These are phyloP conservation scores for Paracoccidioides lutzii DNA, from an alignment of 2,329 filamentous ascomycete genomes.

Conservation along the genomic window DNA sequence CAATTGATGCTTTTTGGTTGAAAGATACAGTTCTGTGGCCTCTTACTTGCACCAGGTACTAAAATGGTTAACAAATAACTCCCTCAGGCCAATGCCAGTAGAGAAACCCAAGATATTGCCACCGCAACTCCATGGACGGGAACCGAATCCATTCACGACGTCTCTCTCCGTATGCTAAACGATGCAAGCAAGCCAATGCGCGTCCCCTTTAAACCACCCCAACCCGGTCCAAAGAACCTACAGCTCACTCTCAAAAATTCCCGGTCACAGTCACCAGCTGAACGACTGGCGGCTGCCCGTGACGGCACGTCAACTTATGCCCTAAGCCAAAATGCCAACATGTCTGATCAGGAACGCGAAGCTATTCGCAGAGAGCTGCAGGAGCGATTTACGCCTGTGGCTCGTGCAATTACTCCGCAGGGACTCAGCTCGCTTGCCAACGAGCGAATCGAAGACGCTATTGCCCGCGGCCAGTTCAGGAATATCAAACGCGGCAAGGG, in stretches of 20 bases:
- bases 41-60: too few species aligned
- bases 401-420: constrained; percentile 58
- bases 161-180: constrained; percentile 66
- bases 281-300: constrained; percentile 44
- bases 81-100: constrained; percentile 45
- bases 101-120: constrained; percentile 56
- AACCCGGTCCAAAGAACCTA: constrained; percentile 30
- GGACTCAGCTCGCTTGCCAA: constrained; percentile 78
- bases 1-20: background rate
- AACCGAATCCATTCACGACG: constrained; percentile 58
- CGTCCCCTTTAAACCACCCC: constrained; percentile 29
- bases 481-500: constrained; percentile 70
- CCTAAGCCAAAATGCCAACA: constrained; percentile 39
- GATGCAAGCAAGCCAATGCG: constrained; percentile 47
- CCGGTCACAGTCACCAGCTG: constrained; percentile 32
- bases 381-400: constrained; percentile 64
- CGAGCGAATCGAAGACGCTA: constrained; percentile 85
- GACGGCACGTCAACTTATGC: constrained; percentile 46
- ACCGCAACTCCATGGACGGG: constrained; percentile 64
- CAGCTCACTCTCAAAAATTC: constrained; percentile 34
- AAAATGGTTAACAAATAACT: background rate
- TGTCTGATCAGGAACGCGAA: constrained; percentile 61
- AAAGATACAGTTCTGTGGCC: too few species aligned
- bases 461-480: constrained; percentile 77
- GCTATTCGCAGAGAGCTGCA: constrained; percentile 59